Evolutionary conservation across 2,329 filamentous ascomycete species (phyloP).

Genomic region (Monosporascus sp.): DNA sequence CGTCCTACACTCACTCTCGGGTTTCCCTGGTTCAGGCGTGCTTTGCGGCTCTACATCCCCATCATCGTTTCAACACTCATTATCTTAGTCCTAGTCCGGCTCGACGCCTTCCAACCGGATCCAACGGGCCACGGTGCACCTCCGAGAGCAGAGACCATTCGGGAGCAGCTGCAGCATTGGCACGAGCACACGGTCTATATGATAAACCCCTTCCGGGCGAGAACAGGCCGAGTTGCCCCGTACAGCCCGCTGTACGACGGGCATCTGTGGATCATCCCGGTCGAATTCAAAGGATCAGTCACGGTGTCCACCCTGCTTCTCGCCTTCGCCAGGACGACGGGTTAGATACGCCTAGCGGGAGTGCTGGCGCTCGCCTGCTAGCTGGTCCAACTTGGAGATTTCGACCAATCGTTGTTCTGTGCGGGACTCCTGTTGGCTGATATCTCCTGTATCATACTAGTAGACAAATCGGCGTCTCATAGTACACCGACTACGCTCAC

Average conservation of each 20-base stretch:
- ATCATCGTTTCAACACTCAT: slow-evolving; percentile 16
- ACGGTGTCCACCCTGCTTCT: slow-evolving; percentile 16
- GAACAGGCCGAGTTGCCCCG: slow-evolving; percentile 28
- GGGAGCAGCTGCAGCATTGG: slow-evolving; percentile 26
- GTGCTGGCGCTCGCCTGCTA: slow-evolving; percentile 5
- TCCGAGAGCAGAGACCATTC: slow-evolving; percentile 7
- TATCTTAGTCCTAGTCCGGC: slow-evolving; percentile 5
- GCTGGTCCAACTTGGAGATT: slow-evolving; percentile 7
- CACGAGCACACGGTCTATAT: slow-evolving; percentile 14
- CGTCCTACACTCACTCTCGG: slow-evolving; percentile 12
- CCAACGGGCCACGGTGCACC: background rate
- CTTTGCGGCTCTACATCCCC: slow-evolving; percentile 26
- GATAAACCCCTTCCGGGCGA: slow-evolving; percentile 22
- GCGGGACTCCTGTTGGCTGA: slow-evolving; percentile 17
- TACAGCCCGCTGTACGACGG: slow-evolving; percentile 20
- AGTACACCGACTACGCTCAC: background rate
- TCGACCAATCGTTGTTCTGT: slow-evolving; percentile 15
- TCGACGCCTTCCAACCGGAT: background rate
- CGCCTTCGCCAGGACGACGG: slow-evolving; percentile 7
- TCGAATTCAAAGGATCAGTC: slow-evolving; percentile 15
- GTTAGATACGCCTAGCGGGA: slow-evolving; percentile 11
- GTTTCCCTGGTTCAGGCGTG: slow-evolving; percentile 21
- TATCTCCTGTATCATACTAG: slow-evolving; percentile 5
- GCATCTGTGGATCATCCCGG: slow-evolving; percentile 18
- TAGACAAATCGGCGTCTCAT: background rate